Evolutionary conservation across 768 basidiomycete species (phyloP), one percentile per base, ranked within the genome.

Genomic region (Suillus spraguei): DNA sequence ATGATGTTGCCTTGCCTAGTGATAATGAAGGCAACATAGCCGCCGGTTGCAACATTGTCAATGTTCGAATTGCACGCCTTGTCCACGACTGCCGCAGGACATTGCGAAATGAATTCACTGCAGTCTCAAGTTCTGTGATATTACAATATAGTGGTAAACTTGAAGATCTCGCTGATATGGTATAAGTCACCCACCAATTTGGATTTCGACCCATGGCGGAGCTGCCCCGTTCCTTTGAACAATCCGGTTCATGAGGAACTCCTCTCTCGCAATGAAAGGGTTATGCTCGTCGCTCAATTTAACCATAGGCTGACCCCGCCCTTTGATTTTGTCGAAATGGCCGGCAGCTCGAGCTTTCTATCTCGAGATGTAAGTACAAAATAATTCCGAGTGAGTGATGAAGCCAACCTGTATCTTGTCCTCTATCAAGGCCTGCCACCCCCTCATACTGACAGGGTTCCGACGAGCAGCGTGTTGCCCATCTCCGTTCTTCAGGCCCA

Each of bases 191-290:
- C 53, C 65, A 87, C 89, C 89, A 62, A 80, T 78, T 74, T 94
- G 93, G 39, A 92, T 69, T 75, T 95, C 92, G 1, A 95, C 87
- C 93, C 94, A 95, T 4, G 91, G 89, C 36, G 93, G 94, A 4
- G 86, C 84, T 7, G 89, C 90, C n/a, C 90, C 92, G 66, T 93
- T 89, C 58, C 86, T 81, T 70, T 92, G 88, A 8, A 95, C 83
- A 63, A 94, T 92, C 14, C 93, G 85, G 67, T 94, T 95, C 88
- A 95, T 87, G 55, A 95, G 78, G 68, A 89, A 91, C 70, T 94
- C 92, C 67, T 91, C 90, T 9, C 89, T 81, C 8, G 83, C 83
- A 64, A 95, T 88, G 74, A 85, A 87, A 13, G 84, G 86, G 68
- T 88, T 87, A n/a, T 74, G 71, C 64, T 85, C 84, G 32, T 84